phyloP scores from a whole-genome alignment of 306 rosid genomes.

The Vigna hirtella region DNA sequence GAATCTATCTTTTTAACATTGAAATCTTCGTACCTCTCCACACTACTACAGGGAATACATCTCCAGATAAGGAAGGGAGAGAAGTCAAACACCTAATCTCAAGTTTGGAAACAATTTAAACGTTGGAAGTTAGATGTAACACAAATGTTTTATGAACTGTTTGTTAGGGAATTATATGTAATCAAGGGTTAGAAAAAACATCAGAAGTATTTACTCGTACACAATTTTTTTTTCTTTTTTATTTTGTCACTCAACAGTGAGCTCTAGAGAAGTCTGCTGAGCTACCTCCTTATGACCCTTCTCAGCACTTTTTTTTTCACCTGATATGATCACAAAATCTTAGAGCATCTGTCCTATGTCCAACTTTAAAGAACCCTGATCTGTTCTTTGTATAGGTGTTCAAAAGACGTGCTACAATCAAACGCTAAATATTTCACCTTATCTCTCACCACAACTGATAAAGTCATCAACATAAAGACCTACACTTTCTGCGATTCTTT shows the following conservation, averaged over 20 bases:
- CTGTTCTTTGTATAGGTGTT: neutral
- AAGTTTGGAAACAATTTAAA: conserved; percentile 32
- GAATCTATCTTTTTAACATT: conserved; percentile 4
- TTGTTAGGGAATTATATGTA: neutral
- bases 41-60: conserved; percentile 7
- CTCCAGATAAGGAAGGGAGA: neutral
- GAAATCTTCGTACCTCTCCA: neutral
- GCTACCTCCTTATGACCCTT: conserved; percentile 13
- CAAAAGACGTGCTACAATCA: neutral
- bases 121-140: neutral
- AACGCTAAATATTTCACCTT: neutral
- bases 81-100: neutral
- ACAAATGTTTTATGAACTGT: conserved; percentile 6
- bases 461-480: conserved; percentile 17
- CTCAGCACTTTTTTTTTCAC: neutral
- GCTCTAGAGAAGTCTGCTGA: conserved; percentile 1
- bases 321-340: conserved; percentile 4
- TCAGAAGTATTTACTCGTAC: neutral
- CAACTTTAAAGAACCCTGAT: conserved; percentile 9
- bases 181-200: neutral
- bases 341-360: neutral
- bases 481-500: conserved; percentile 1
- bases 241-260: neutral
- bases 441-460: conserved; percentile 16
- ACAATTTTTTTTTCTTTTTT: neutral